phyloP scores from a whole-genome alignment of 805 yeast genomes.

The Komagataella ulmi region DNA sequence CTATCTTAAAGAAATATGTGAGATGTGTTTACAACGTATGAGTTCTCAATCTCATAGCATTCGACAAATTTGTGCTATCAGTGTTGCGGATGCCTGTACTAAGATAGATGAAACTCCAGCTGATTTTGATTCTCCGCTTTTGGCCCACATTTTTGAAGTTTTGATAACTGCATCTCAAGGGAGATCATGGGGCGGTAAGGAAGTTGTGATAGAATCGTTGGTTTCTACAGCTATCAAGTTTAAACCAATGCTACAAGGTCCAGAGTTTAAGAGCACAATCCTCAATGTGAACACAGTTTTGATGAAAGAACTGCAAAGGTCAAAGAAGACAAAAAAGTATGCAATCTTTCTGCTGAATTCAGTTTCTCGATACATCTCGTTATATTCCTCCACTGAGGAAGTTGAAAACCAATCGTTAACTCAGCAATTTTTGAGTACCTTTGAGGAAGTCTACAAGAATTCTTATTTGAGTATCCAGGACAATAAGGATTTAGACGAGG shows the following conservation, averaged over 20 bases:
- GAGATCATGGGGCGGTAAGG: conserved; percentile 84
- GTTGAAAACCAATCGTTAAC: background rate
- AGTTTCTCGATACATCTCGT: conserved; percentile 9
- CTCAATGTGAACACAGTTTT: conserved; percentile 29
- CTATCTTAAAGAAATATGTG: conserved; percentile 56
- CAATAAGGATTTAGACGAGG: conserved; percentile 8
- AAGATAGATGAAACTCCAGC: conserved; percentile 18
- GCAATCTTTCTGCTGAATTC: conserved; percentile 6
- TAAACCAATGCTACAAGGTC: conserved; percentile 16
- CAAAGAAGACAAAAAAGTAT: conserved; percentile 46
- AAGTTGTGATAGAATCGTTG: conserved; percentile 55
- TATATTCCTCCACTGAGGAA: conserved; percentile 1
- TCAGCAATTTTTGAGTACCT: background rate
- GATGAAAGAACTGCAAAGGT: conserved; percentile 48
- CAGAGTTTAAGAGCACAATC: conserved; percentile 16
- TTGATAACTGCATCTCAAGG: conserved; percentile 56
- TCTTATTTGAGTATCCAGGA: background rate
- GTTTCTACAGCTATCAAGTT: conserved; percentile 42
- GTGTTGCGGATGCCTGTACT: conserved; percentile 47
- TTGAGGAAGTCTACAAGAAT: background rate
- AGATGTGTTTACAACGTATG: conserved; percentile 34
- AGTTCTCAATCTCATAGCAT: conserved; percentile 45
- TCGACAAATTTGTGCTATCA: conserved; percentile 57
- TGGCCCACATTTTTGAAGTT: conserved; percentile 30
- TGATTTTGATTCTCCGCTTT: conserved; percentile 13